Percentiles rank a stretch among this genome's conserved stretches.
These are phyloP conservation scores for Trichoderma citrinoviride DNA, from an alignment of 2,329 filamentous ascomycete genomes.

Conservation along the genomic window DNA sequence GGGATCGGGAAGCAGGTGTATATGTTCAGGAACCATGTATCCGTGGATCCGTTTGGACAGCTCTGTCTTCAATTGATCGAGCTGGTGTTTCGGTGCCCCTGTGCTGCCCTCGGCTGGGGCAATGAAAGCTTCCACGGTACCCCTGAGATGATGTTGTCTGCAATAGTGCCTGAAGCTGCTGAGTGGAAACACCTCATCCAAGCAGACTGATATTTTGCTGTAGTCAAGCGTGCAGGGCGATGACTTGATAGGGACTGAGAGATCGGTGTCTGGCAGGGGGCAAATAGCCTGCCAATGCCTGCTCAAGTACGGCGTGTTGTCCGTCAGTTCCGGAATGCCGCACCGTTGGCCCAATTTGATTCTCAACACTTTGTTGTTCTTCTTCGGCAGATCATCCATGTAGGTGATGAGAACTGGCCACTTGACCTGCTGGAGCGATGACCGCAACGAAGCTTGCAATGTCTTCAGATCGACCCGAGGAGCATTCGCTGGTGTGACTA, in stretches of 20 bases:
- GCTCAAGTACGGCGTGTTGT: slow-evolving; percentile 42
- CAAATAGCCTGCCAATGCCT: slow-evolving; percentile 52
- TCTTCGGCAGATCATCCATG: slow-evolving; percentile 55
- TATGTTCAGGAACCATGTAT: slow-evolving; percentile 41
- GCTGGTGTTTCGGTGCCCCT: neutral
- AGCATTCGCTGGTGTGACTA: slow-evolving; percentile 47
- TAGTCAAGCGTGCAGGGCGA: slow-evolving; percentile 36
- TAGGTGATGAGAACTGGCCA: slow-evolving; percentile 52
- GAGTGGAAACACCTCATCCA: slow-evolving; percentile 24
- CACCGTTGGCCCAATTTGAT: slow-evolving; percentile 52
- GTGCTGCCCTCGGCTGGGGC: slow-evolving; percentile 24
- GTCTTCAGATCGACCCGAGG: slow-evolving; percentile 47
- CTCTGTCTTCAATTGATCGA: slow-evolving; percentile 24
- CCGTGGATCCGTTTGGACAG: slow-evolving; percentile 29
- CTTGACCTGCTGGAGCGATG: slow-evolving; percentile 51
- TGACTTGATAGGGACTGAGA: slow-evolving; percentile 42
- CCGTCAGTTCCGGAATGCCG: slow-evolving; percentile 43
- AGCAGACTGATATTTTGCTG: slow-evolving; percentile 28
- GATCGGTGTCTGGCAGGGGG: slow-evolving; percentile 46
- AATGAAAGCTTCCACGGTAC: slow-evolving; percentile 26
- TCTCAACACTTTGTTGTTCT: slow-evolving; percentile 57
- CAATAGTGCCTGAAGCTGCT: slow-evolving; percentile 24
- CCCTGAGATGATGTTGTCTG: slow-evolving; percentile 11
- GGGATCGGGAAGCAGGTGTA: slow-evolving; percentile 35
- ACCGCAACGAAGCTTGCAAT: slow-evolving; percentile 47